phyloP scores from a whole-genome alignment of 805 yeast genomes.

The Saturnispora serradocipensis region DNA sequence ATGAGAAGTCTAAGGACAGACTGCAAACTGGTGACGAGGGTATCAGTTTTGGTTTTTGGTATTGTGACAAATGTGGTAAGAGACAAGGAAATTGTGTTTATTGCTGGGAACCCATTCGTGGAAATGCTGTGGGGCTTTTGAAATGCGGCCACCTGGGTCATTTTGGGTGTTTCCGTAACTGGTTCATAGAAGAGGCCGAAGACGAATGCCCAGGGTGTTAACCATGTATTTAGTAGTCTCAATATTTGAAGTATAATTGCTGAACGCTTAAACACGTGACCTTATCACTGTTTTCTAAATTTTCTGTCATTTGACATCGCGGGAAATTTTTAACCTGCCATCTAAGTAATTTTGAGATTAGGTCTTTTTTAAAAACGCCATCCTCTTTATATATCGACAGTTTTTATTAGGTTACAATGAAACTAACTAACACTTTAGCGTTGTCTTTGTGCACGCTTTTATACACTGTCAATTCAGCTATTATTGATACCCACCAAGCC shows the following conservation, averaged over 20 bases:
- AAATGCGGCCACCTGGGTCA: slow-evolving; percentile 88
- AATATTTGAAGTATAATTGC: background rate
- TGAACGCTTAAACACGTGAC: background rate
- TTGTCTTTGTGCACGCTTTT: slow-evolving; percentile 7
- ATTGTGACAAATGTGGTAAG: slow-evolving; percentile 62
- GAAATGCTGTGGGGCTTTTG: slow-evolving; percentile 49
- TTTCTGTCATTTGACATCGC: background rate
- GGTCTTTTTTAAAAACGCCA: background rate
- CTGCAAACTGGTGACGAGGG: slow-evolving; percentile 20
- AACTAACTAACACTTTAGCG: slow-evolving; percentile 9
- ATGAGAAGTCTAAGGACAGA: slow-evolving; percentile 42
- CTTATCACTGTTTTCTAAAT: background rate
- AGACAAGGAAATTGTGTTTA: slow-evolving; percentile 62
- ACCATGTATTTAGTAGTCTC: background rate
- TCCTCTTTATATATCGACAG: background rate
- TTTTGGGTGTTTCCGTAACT: slow-evolving; percentile 63
- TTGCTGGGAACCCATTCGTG: slow-evolving; percentile 71
- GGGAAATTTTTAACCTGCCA: background rate
- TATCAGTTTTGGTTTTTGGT: slow-evolving; percentile 65
- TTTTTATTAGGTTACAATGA: slow-evolving; percentile 3
- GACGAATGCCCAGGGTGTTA: slow-evolving; percentile 73
- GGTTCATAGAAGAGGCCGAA: slow-evolving; percentile 63
- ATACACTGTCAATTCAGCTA: slow-evolving; percentile 4
- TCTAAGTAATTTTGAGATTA: background rate
- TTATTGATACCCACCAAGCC: slow-evolving; percentile 1